Percentiles rank a stretch among this genome's conserved stretches.
These are phyloP conservation scores for Vaccinium darrowii DNA, from an alignment of 148 eudicot genomes.

Conservation along the genomic window DNA sequence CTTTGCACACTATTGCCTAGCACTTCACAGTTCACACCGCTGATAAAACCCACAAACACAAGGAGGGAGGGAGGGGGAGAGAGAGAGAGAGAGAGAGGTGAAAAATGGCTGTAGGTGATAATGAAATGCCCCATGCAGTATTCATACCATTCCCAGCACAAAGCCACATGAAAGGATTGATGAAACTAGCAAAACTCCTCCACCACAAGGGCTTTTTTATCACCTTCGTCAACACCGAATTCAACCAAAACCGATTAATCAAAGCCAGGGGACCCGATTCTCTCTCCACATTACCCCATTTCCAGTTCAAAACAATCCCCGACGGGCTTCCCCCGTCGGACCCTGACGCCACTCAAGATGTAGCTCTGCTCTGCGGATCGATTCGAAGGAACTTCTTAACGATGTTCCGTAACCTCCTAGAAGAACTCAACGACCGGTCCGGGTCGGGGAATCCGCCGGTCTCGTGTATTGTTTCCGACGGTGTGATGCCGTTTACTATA, in stretches of 20 bases:
- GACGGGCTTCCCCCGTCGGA: not conserved
- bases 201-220: not conserved
- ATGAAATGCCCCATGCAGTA: not conserved
- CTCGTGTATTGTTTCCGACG: not conserved
- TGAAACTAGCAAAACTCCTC: constrained; percentile 3
- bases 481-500: not conserved
- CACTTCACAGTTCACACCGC: too few species aligned
- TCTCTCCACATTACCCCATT: not conserved
- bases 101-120: too few species aligned
- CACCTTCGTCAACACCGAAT: not conserved
- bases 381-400: too few species aligned
- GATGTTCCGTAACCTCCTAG: too few species aligned
- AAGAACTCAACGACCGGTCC: not conserved
- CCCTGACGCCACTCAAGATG: not conserved
- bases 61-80: accelerated
- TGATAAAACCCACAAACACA: too few species aligned
- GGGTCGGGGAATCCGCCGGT: not conserved
- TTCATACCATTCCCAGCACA: not conserved
- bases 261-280: not conserved
- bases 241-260: not conserved
- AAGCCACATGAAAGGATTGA: not conserved
- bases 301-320: not conserved
- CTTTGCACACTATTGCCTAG: too few species aligned
- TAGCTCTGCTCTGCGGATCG: too few species aligned
- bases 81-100: too few species aligned